Base-by-base conservation (phyloP, 2,329 filamentous ascomycete species). In the Metarhizium robertsii region DNA sequence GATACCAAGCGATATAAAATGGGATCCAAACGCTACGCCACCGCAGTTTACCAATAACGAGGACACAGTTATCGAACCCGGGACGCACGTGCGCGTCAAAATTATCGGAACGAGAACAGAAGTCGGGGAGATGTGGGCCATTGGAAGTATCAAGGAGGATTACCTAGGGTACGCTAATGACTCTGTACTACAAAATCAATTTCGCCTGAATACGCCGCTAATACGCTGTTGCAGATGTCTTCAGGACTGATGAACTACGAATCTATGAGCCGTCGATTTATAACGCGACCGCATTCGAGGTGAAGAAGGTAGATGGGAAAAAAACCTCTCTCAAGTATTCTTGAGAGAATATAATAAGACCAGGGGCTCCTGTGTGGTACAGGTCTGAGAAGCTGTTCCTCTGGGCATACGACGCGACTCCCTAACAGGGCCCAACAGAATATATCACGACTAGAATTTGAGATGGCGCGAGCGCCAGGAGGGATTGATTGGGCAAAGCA, bases 1-100 rank as follows among this genome's bases (percentile, higher is more conserved):
- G 75, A 96, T 99, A 64, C 92, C 94, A 1, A 81, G 83, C 61
- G 90, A 95, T 60, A 90, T 96, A 73, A 94, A 90, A 72, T 97
- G 90, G 78, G 92, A 96, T 68, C 88, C 90, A 50, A 96, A 96
- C 65, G 92, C 92, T 53, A 96, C 92, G 42, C 94, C 94, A n/a
- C 91, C 92, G 2, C 90, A 95, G 66, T 99, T 91, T 72, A 96
- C 92, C 43, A 92, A 99, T 71, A 92, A 96, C 65, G 90, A 89
- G 59, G 94, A 96, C 61, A 90, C 92, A 61, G 86, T 91, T 40
- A 95, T 99, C 66, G 92, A 97, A 73, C 90, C 91, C 57, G 90
- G 91, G 50, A 95, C 92, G 16, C 92, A 96, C 64, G 84, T 99
- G 60, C 88, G 94, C 50, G 84, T 97, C 61, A 96, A 96, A 75